Evolutionary conservation across 1,139 yeast species (phyloP).

Genomic region (Pneumocystis sp.): DNA sequence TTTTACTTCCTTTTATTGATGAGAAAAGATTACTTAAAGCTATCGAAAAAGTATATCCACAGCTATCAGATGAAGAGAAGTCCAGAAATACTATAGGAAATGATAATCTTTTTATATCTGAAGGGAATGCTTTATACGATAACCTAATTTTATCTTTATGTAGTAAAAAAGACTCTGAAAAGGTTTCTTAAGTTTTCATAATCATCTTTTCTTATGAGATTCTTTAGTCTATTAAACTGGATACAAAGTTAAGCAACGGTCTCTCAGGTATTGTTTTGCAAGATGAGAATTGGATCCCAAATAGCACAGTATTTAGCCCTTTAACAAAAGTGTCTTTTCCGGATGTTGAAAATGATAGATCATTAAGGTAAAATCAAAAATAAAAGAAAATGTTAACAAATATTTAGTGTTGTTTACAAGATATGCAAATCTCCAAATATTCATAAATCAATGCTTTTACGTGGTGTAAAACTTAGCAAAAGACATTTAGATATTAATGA

Average conservation of each 20-base stretch:
- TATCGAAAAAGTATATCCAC: slow-evolving; percentile 49
- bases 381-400: slow-evolving; percentile 15
- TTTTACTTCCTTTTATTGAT: slow-evolving; percentile 79
- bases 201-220: slow-evolving; percentile 22
- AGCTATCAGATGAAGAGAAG: slow-evolving; percentile 52
- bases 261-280: slow-evolving; percentile 50
- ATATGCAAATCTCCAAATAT: slow-evolving; percentile 31
- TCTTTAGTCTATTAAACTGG: slow-evolving; percentile 13
- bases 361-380: neutral
- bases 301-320: slow-evolving; percentile 43
- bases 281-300: slow-evolving; percentile 33
- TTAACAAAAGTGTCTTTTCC: slow-evolving; percentile 30
- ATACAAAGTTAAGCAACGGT: slow-evolving; percentile 24
- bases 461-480: slow-evolving; percentile 31
- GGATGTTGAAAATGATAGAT: slow-evolving; percentile 39
- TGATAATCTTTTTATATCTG: slow-evolving; percentile 24
- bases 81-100: slow-evolving; percentile 38
- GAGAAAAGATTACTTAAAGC: slow-evolving; percentile 54
- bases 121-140: slow-evolving; percentile 17
- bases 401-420: slow-evolving; percentile 42
- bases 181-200: slow-evolving; percentile 21
- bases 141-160: slow-evolving; percentile 17
- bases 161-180: slow-evolving; percentile 20
- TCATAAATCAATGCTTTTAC: slow-evolving; percentile 65
- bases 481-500: neutral